Conservation (phyloP, 768 basidiomycete genomes). For the Lactifluus echinatus region DNA sequence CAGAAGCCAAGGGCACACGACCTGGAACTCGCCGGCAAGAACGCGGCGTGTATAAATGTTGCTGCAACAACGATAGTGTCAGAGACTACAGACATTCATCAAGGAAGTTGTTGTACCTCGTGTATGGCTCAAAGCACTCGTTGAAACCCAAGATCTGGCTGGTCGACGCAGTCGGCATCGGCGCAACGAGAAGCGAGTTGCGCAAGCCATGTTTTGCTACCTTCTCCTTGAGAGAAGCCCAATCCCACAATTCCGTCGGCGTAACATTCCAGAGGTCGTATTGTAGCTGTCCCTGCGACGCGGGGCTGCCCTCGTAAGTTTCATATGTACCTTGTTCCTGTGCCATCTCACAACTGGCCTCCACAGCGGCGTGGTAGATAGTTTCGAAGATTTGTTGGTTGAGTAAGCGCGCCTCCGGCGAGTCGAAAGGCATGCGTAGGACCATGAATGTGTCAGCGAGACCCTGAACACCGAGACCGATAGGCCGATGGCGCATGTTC, state of each 20-base stretch:
- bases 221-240: conserved; percentile 78
- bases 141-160: conserved; percentile 98
- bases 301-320: conserved; percentile 88
- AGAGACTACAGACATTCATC: not conserved
- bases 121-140: conserved; percentile 99
- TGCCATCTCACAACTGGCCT: conserved; percentile 85
- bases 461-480: conserved; percentile 96
- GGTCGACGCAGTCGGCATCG: conserved; percentile 99
- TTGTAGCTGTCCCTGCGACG: conserved; percentile 78
- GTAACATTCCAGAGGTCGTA: conserved; percentile 94
- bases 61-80: conserved; percentile 37
- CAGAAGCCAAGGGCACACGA: conserved; percentile 99
- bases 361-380: conserved; percentile 91
- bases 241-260: conserved; percentile 87
- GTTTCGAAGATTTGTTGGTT: conserved; percentile 98
- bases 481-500: conserved; percentile 96
- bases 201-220: conserved; percentile 73
- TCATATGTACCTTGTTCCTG: conserved; percentile 74
- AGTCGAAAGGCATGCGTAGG: conserved; percentile 92
- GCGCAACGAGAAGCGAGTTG: conserved; percentile 85
- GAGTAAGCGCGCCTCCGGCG: conserved; percentile 72
- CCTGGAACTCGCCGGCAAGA: conserved; percentile 98
- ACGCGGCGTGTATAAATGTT: conserved; percentile 99
- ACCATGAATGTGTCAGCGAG: conserved; percentile 98
- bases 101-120: conserved; percentile 42